Conservation (phyloP, 2,329 filamentous ascomycete species). For the Botryosphaeria dothidea region DNA sequence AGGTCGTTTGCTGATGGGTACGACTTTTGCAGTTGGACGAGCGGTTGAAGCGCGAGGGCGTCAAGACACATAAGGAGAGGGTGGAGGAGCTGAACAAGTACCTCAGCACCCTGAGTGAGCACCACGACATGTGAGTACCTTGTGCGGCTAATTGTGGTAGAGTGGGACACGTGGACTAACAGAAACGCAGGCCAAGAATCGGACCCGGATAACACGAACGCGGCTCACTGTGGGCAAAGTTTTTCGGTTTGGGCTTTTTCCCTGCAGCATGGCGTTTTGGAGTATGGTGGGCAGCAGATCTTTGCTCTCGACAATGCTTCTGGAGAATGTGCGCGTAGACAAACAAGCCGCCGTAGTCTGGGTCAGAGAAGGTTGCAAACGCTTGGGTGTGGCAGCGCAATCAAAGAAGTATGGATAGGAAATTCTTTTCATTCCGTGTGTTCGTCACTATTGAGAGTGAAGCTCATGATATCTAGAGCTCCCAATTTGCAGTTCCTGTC, state of each 20-base stretch:
- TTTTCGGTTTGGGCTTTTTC: background rate
- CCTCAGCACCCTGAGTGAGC: slow-evolving; percentile 86
- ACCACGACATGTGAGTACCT: slow-evolving; percentile 81
- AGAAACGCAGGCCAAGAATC: slow-evolving; percentile 49
- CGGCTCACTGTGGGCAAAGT: background rate
- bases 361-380: too few species aligned
- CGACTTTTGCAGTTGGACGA: slow-evolving; percentile 77
- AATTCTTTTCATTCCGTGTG: too few species aligned
- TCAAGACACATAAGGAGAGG: slow-evolving; percentile 95
- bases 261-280: slow-evolving; percentile 1
- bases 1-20: background rate
- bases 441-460: too few species aligned
- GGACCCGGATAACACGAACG: slow-evolving; percentile 54
- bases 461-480: too few species aligned
- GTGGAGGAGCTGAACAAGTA: slow-evolving; percentile 96
- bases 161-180: slow-evolving; percentile 22
- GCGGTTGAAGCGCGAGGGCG: slow-evolving; percentile 76
- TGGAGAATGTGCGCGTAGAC: background rate
- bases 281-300: background rate
- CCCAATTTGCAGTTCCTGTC: too few species aligned
- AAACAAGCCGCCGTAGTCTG: too few species aligned
- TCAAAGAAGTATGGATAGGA: too few species aligned
- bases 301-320: background rate
- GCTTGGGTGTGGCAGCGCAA: too few species aligned
- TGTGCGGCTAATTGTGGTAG: background rate